Percentiles rank a stretch among this genome's conserved stretches.
These are phyloP conservation scores for Hevea brasiliensis DNA, from an alignment of 345 rosid species.

Conservation along the genomic window DNA sequence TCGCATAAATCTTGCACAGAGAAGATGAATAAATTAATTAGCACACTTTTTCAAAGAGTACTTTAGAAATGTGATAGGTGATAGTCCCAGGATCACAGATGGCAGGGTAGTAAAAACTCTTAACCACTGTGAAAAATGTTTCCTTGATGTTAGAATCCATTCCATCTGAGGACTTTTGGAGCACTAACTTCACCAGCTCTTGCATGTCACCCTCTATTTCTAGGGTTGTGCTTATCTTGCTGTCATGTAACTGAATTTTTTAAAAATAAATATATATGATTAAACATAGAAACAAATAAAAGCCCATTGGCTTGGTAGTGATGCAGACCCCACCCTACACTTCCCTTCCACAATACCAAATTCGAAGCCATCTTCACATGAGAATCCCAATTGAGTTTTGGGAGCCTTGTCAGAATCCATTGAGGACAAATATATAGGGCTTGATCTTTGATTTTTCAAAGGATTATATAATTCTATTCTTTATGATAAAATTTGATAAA, in stretches of 20 bases:
- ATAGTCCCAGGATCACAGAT: slow-evolving; percentile 47
- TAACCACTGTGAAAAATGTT: slow-evolving; percentile 59
- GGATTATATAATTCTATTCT: neutral
- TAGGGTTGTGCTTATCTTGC: slow-evolving; percentile 26
- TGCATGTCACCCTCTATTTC: slow-evolving; percentile 59
- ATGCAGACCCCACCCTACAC: neutral
- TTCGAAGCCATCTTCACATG: no score
- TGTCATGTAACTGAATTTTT: slow-evolving; percentile 28
- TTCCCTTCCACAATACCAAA: neutral
- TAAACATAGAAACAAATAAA: no score
- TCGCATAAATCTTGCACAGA: neutral
- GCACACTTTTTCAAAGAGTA: slow-evolving; percentile 60
- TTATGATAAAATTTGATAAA: no score
- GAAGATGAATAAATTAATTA: neutral
- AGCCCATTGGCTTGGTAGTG: neutral
- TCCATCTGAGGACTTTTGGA: slow-evolving; percentile 30
- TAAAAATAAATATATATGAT: neutral
- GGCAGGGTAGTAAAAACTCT: slow-evolving; percentile 65
- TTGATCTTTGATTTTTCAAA: no score
- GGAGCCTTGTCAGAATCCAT: slow-evolving; percentile 18
- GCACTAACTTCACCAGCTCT: slow-evolving; percentile 55
- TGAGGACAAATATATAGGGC: neutral
- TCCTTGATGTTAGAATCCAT: slow-evolving; percentile 39
- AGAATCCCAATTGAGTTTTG: neutral
- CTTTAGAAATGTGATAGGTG: slow-evolving; percentile 61